Evolutionary conservation across 2,329 filamentous ascomycete genomes (phyloP).

Genomic region (Talaromyces sp.): DNA sequence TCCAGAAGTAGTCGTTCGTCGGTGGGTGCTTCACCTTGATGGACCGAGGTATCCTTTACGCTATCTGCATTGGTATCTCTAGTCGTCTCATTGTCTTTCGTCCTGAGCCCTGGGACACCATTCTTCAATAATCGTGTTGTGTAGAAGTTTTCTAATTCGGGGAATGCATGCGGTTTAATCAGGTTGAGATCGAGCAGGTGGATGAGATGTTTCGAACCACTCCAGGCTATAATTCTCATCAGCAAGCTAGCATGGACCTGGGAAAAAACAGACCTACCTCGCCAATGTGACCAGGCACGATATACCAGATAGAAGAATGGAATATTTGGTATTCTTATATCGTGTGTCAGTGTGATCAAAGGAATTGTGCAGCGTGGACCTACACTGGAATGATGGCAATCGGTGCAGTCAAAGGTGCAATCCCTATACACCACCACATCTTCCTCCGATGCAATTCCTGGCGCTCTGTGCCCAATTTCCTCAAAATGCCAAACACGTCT

Average conservation of each 20-base stretch:
- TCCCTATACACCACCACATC: constrained; percentile 75
- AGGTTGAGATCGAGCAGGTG: constrained; percentile 74
- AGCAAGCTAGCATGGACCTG: background rate
- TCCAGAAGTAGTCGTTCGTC: constrained; percentile 47
- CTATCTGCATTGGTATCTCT: background rate
- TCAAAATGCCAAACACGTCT: constrained; percentile 63
- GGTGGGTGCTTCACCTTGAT: constrained; percentile 30
- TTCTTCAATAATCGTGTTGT: constrained; percentile 36
- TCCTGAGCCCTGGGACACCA: background rate
- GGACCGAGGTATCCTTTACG: background rate
- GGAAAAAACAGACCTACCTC: constrained; percentile 45
- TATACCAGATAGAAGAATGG: constrained; percentile 96
- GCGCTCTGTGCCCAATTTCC: constrained; percentile 71
- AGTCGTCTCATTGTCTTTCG: background rate
- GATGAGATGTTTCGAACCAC: constrained; percentile 78
- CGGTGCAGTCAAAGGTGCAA: constrained; percentile 78
- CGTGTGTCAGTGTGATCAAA: constrained; percentile 3
- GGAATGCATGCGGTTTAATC: constrained; percentile 62
- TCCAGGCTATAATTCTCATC: constrained; percentile 55
- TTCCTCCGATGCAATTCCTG: constrained; percentile 71
- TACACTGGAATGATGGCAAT: constrained; percentile 83
- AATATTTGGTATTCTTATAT: constrained; percentile 72
- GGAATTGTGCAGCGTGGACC: constrained; percentile 16
- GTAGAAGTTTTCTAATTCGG: constrained; percentile 72
- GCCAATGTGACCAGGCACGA: constrained; percentile 85